phyloP scores from a whole-genome alignment of 495 filamentous ascomycete genomes.

The Penicillium malachiteum region DNA sequence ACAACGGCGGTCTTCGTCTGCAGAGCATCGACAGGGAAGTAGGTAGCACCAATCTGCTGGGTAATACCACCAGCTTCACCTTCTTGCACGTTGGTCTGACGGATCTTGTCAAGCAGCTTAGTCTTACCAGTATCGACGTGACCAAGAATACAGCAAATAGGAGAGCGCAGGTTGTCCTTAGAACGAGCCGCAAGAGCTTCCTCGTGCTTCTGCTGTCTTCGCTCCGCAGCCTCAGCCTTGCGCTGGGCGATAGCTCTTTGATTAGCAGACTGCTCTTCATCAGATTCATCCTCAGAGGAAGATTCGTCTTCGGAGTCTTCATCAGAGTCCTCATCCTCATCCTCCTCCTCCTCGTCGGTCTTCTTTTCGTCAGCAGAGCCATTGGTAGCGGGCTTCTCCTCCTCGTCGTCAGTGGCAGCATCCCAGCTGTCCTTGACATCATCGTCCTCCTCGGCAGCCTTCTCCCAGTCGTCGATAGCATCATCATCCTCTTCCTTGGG shows the following conservation, averaged over 20 bases:
- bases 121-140: constrained; percentile 99
- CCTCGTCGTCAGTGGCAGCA: constrained; percentile 78
- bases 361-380: constrained; percentile 20
- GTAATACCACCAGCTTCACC: constrained; percentile 99
- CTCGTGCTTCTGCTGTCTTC: constrained; percentile 83
- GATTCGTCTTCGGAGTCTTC: constrained; percentile 52
- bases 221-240: constrained; percentile 88
- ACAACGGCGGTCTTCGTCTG: constrained; percentile 88
- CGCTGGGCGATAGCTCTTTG: constrained; percentile 66
- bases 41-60: constrained; percentile 99
- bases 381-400: constrained; percentile 37
- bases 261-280: constrained; percentile 68
- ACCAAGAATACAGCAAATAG: constrained; percentile 99
- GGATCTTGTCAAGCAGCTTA: constrained; percentile 97
- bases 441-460: constrained; percentile 74
- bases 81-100: constrained; percentile 98
- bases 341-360: constrained; percentile 20
- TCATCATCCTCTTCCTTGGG: constrained; percentile 55
- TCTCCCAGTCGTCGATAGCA: constrained; percentile 86
- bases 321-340: constrained; percentile 34
- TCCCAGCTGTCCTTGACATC: constrained; percentile 96
- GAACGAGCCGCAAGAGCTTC: constrained; percentile 89
- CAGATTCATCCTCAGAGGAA: constrained; percentile 54
- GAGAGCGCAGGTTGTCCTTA: constrained; percentile 90
- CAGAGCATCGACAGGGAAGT: constrained; percentile 96